Percentiles rank a stretch among this genome's conserved stretches.
phyloP scores from a whole-genome alignment of 768 basidiomycete genomes.

The Neoboletus magnificus region DNA sequence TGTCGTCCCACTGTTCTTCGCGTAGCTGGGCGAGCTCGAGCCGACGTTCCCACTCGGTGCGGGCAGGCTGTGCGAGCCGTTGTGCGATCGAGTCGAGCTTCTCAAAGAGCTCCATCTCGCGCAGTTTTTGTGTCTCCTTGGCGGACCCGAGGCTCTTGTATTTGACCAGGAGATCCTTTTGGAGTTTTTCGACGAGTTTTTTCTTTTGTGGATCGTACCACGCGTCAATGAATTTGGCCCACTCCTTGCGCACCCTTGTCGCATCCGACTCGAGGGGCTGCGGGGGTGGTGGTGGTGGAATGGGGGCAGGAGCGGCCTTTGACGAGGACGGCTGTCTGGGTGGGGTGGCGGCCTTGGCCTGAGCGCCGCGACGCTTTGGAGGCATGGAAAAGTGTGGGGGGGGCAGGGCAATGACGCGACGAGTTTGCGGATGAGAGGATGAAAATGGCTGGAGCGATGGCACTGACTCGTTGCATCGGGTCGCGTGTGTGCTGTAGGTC shows the following conservation, averaged over 20 bases:
- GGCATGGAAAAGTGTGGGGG: conserved; percentile 18
- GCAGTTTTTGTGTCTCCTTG: conserved; percentile 28
- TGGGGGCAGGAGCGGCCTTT: conserved; percentile 12
- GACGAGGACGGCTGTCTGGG: conserved; percentile 6
- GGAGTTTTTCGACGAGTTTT: conserved; percentile 29
- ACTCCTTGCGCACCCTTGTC: conserved; percentile 30
- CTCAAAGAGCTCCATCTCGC: conserved; percentile 29
- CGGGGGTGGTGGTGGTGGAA: conserved; percentile 1
- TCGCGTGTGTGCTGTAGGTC: conserved; percentile 22
- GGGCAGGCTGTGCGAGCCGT: conserved; percentile 30
- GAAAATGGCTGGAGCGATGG: conserved; percentile 19
- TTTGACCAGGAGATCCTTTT: conserved; percentile 28
- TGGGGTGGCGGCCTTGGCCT: conserved; percentile 13
- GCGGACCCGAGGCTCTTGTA: conserved; percentile 28
- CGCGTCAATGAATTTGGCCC: conserved; percentile 24
- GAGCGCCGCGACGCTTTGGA: conserved; percentile 27
- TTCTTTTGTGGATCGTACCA: conserved; percentile 33
- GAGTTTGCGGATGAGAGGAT: conserved; percentile 15
- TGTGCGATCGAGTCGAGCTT: conserved; percentile 19
- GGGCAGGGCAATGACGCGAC: conserved; percentile 11
- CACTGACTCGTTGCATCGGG: conserved; percentile 27
- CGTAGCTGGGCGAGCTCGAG: conserved; percentile 27
- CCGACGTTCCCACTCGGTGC: conserved; percentile 34
- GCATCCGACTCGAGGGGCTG: conserved; percentile 20
- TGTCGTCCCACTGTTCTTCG: conserved; percentile 32